Evolutionary conservation across 257 asterid species (phyloP).

Genomic region (Ajuga chamaepitys): DNA sequence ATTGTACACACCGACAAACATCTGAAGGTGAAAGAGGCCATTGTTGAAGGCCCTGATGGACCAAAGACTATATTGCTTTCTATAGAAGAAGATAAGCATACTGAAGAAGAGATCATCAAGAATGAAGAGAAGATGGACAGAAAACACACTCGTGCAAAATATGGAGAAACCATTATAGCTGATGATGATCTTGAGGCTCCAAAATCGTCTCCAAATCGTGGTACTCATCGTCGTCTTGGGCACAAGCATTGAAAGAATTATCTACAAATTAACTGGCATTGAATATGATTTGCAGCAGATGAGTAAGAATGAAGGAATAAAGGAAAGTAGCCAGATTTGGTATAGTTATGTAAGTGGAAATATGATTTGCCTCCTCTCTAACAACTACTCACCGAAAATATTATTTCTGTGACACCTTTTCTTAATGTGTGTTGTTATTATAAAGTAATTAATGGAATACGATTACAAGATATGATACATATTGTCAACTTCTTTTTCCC

Average conservation of each 20-base stretch:
- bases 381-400: too few species aligned
- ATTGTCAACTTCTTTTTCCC: too few species aligned
- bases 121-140: conserved; percentile 25
- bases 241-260: conserved; percentile 10
- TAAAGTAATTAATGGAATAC: too few species aligned
- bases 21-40: conserved; percentile 30
- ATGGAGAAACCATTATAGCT: conserved; percentile 11
- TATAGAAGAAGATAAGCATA: conserved; percentile 39
- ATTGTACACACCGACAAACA: conserved; percentile 25
- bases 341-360: background rate
- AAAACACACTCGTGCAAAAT: conserved; percentile 10
- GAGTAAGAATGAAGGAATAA: background rate
- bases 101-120: conserved; percentile 36
- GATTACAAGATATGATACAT: too few species aligned
- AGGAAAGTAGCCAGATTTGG: background rate
- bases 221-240: background rate
- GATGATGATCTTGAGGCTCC: conserved; percentile 7
- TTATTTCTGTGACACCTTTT: too few species aligned
- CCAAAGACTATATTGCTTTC: conserved; percentile 24
- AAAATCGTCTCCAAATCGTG: conserved; percentile 19
- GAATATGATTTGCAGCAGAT: background rate
- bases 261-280: background rate
- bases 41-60: conserved; percentile 36
- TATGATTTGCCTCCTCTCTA: too few species aligned
- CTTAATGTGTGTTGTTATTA: background rate